Percentiles rank a stretch among this genome's conserved stretches.
phyloP scores from a whole-genome alignment of 192 early-diverging fungal species.

The Coemansia sp. region DNA sequence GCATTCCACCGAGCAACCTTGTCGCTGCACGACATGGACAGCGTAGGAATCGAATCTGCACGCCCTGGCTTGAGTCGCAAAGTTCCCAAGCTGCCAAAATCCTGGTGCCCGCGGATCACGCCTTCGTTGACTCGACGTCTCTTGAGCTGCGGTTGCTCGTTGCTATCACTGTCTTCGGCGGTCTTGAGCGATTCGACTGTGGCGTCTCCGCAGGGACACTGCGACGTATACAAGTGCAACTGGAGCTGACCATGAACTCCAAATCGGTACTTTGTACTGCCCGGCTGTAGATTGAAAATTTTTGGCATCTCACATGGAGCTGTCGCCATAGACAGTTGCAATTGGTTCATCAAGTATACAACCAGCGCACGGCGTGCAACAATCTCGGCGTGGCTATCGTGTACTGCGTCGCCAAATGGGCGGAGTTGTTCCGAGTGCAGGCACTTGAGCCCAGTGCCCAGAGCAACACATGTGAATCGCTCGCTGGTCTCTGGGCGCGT shows the following conservation, averaged over 20 bases:
- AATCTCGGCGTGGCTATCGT: slow-evolving; percentile 90
- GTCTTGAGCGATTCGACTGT: slow-evolving; percentile 15
- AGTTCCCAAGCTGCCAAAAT: slow-evolving; percentile 6
- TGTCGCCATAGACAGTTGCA: neutral
- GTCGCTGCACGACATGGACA: slow-evolving; percentile 71
- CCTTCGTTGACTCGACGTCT: slow-evolving; percentile 9
- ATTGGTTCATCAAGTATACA: slow-evolving; percentile 53
- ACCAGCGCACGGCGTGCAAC: slow-evolving; percentile 79
- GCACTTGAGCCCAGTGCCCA: slow-evolving; percentile 86
- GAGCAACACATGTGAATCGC: slow-evolving; percentile 29
- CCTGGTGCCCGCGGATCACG: slow-evolving; percentile 22
- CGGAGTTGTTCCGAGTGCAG: slow-evolving; percentile 62
- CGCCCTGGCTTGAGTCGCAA: slow-evolving; percentile 51
- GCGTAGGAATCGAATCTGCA: slow-evolving; percentile 44
- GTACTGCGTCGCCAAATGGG: slow-evolving; percentile 63
- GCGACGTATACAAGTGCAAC: slow-evolving; percentile 44
- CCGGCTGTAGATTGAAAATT: neutral
- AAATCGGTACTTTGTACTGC: slow-evolving; percentile 6
- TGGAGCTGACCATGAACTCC: neutral
- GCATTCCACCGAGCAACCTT: slow-evolving; percentile 90
- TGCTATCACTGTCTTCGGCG: neutral
- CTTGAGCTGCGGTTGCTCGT: slow-evolving; percentile 7
- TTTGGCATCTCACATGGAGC: neutral
- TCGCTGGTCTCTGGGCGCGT: neutral
- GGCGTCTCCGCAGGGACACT: slow-evolving; percentile 48